Conservation (phyloP, 768 basidiomycete species). For the Leccinum aurantiacum region DNA sequence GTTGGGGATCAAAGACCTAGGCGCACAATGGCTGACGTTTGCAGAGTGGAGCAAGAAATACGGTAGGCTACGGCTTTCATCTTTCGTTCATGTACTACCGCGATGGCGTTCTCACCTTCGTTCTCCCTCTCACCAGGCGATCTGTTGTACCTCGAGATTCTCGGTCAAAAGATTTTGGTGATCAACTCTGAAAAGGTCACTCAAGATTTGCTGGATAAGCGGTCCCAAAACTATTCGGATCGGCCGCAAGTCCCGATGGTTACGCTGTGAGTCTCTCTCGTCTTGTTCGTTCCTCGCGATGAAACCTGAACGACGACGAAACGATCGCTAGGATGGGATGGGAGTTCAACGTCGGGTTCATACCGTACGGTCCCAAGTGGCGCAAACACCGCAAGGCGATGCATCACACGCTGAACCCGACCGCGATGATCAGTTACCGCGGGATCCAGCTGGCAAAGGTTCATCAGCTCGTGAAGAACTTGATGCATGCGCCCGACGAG, state of each 20-base stretch:
- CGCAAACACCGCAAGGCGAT: slow-evolving; percentile 37
- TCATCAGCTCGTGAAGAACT: slow-evolving; percentile 30
- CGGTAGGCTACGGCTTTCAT: slow-evolving; percentile 26
- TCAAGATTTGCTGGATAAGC: slow-evolving; percentile 30
- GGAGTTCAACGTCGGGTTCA: slow-evolving; percentile 38
- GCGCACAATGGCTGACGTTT: slow-evolving; percentile 39
- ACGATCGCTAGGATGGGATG: slow-evolving; percentile 34
- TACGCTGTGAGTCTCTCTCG: slow-evolving; percentile 13
- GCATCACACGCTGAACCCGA: slow-evolving; percentile 38
- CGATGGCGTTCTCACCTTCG: neutral
- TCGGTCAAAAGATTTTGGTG: slow-evolving; percentile 23
- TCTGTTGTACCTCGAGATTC: slow-evolving; percentile 28
- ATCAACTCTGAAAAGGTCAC: slow-evolving; percentile 27
- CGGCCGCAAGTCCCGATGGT: slow-evolving; percentile 27
- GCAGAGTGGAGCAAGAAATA: slow-evolving; percentile 43
- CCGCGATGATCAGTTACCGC: slow-evolving; percentile 29
- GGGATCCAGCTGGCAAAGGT: slow-evolving; percentile 34
- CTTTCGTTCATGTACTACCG: no score
- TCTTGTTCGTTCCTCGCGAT: neutral
- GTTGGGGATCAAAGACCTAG: slow-evolving; percentile 41
- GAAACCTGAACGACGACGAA: neutral
- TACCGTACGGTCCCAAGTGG: slow-evolving; percentile 40
- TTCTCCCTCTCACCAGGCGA: slow-evolving; percentile 18
- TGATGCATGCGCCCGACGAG: slow-evolving; percentile 30
- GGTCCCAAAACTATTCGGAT: slow-evolving; percentile 30